Evolutionary conservation across 345 rosid species (phyloP), one percentile per base, ranked within the genome.

Genomic region (Melastoma malabathricum): DNA sequence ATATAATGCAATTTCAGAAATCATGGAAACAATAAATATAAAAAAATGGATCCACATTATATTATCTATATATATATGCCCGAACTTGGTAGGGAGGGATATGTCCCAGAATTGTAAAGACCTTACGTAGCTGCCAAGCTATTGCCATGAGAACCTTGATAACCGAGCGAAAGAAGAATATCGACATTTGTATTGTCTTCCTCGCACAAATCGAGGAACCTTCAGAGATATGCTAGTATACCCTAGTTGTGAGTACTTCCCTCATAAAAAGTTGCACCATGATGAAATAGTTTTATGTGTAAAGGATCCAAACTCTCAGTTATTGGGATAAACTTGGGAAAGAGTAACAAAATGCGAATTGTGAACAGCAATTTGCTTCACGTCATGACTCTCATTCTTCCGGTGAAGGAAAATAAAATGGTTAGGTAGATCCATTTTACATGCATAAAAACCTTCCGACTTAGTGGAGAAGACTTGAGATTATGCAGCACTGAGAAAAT

Each of bases 181-280:
- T 90, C 96, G 51, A 75, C 75, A 71, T 74, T 64, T n/a, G n/a
- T n/a, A 49, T 72, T 61, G 60, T 77, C 64, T 22, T 60, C 64
- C 68, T 93, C 97, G 68, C 84, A 81, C 56, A 93, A 75, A 75
- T 93, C 99, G 64, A 79, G 84, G 49, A 97, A 97, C 85, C 99
- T 93, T 54, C 68, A 55, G 61, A 59, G 18, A 43, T 64, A 59
- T 58, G 57, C 9, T 12, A 34, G 41, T 34, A 34, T 12, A 34
- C 12, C 41, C 12, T 31, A 53, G 9, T 34, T 34, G 41, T 34
- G 12, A 34, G 41, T 34, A 34, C 10, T 12, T 34, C 41, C n/a
- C 41, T 52, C 41, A 34, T 5, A 34, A 10, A 34, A 43, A 65
- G 50, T 44, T 57, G 18, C 47, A 62, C 55, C n/a, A 44, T 48